Conservation (phyloP, 148 eudicot species). For the Diospyros kaki region DNA sequence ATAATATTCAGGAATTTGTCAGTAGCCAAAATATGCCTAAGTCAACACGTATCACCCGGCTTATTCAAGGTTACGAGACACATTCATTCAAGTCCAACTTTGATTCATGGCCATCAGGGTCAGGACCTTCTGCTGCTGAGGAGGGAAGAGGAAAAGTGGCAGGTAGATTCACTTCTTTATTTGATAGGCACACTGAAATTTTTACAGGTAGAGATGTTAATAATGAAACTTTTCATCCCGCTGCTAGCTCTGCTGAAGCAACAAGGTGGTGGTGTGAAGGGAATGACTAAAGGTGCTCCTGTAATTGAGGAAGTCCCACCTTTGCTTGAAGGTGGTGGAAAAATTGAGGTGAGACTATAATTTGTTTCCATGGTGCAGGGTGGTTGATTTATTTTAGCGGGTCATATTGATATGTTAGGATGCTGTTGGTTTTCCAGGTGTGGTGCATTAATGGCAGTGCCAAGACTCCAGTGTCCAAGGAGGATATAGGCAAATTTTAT, state of each 20-base stretch:
- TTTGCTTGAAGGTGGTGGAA: constrained; percentile 89
- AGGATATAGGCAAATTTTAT: constrained; percentile 90
- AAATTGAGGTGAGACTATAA: constrained; percentile 56
- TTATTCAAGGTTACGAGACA: constrained; percentile 92
- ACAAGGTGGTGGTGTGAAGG: constrained; percentile 89
- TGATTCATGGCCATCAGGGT: constrained; percentile 91
- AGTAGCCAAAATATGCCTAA: constrained; percentile 81
- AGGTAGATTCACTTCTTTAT: constrained; percentile 38
- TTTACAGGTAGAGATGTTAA: background rate
- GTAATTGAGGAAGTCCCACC: constrained; percentile 93
- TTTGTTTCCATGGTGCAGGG: constrained; percentile 1
- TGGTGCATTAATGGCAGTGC: constrained; percentile 92
- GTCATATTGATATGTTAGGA: background rate
- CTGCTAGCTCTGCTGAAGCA: constrained; percentile 92
- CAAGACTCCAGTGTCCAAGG: constrained; percentile 75
- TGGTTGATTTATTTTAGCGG: background rate
- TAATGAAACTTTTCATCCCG: constrained; percentile 3
- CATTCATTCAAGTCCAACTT: constrained; percentile 89
- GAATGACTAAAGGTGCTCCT: constrained; percentile 68
- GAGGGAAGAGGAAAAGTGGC: constrained; percentile 99
- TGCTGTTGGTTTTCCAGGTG: constrained; percentile 46
- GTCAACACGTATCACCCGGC: constrained; percentile 70
- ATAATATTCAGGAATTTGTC: constrained; percentile 55
- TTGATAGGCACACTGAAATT: background rate
- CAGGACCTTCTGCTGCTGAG: constrained; percentile 69